phyloP scores from a whole-genome alignment of 2,329 filamentous ascomycete genomes.

The Colletotrichum chlorophyti region DNA sequence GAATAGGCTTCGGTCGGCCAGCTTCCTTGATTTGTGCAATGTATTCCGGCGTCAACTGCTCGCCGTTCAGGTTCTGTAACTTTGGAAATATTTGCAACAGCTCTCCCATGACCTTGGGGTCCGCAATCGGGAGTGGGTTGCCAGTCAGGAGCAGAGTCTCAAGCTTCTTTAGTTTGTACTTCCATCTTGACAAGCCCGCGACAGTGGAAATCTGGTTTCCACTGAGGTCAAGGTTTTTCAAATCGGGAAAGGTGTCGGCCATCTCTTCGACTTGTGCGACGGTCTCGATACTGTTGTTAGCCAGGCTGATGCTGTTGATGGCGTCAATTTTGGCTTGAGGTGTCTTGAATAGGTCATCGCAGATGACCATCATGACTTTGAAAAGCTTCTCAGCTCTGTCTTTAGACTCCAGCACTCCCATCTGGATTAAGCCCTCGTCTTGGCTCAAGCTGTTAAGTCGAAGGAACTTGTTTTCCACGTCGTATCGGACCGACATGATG shows the following conservation, averaged over 20 bases:
- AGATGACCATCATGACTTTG: slow-evolving; percentile 87
- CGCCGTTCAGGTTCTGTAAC: slow-evolving; percentile 77
- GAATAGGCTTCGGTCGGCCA: slow-evolving; percentile 61
- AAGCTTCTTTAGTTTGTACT: slow-evolving; percentile 77
- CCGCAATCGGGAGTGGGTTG: slow-evolving; percentile 73
- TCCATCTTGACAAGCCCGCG: slow-evolving; percentile 76
- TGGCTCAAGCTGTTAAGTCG: slow-evolving; percentile 80
- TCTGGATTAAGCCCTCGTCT: slow-evolving; percentile 73
- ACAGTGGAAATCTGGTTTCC: slow-evolving; percentile 78
- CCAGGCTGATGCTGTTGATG: slow-evolving; percentile 82
- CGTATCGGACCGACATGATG: slow-evolving; percentile 79
- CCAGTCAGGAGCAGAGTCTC: slow-evolving; percentile 81
- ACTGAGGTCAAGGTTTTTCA: slow-evolving; percentile 89
- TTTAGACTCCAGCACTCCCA: slow-evolving; percentile 77
- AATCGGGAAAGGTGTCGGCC: slow-evolving; percentile 79
- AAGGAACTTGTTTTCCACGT: slow-evolving; percentile 74
- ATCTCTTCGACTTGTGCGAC: slow-evolving; percentile 77
- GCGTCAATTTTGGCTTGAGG: slow-evolving; percentile 76
- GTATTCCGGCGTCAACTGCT: slow-evolving; percentile 75
- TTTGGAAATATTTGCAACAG: slow-evolving; percentile 84
- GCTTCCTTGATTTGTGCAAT: slow-evolving; percentile 61
- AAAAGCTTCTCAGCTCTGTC: slow-evolving; percentile 86
- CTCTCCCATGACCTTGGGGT: slow-evolving; percentile 69
- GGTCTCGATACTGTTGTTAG: slow-evolving; percentile 78
- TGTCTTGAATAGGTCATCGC: slow-evolving; percentile 78